Evolutionary conservation across 805 yeast species (phyloP).

Genomic region (Spathaspora passalidarum): DNA sequence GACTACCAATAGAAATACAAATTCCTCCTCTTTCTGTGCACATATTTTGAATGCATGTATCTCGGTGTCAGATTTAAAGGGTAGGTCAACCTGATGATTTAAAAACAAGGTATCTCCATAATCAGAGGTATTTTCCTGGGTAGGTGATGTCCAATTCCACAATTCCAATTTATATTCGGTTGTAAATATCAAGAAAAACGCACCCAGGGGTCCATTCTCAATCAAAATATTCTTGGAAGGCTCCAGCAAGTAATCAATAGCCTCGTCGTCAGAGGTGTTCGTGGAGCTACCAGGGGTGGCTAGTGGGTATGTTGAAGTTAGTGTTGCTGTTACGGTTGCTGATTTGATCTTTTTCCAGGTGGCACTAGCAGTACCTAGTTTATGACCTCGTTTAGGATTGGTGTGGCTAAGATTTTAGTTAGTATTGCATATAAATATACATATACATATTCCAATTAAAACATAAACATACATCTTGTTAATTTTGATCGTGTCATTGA

Average conservation of each 20-base stretch:
- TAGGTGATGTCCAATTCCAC: constrained; percentile 22
- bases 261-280: constrained; percentile 2
- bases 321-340: constrained; percentile 17
- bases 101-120: constrained; percentile 26
- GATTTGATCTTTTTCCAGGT: constrained; percentile 42
- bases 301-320: background rate
- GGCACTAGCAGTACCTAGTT: constrained; percentile 39
- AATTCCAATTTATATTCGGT: constrained; percentile 19
- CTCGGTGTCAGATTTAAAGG: background rate
- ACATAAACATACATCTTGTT: constrained; percentile 5
- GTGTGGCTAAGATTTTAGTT: constrained; percentile 14
- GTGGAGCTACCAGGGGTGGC: background rate
- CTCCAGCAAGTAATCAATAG: background rate
- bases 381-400: constrained; percentile 32
- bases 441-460: background rate
- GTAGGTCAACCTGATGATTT: constrained; percentile 12
- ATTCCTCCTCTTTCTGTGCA: background rate
- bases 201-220: constrained; percentile 32
- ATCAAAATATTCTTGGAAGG: constrained; percentile 8
- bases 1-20: background rate
- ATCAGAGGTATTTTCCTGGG: background rate
- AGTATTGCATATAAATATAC: background rate
- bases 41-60: constrained; percentile 1
- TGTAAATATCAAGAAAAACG: constrained; percentile 25
- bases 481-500: constrained; percentile 4